A percentile compares a stretch with the other conserved stretches of the same genome.
Conservation (phyloP, 2,329 filamentous ascomycete genomes). For the Teratosphaeriaceae sp. region DNA sequence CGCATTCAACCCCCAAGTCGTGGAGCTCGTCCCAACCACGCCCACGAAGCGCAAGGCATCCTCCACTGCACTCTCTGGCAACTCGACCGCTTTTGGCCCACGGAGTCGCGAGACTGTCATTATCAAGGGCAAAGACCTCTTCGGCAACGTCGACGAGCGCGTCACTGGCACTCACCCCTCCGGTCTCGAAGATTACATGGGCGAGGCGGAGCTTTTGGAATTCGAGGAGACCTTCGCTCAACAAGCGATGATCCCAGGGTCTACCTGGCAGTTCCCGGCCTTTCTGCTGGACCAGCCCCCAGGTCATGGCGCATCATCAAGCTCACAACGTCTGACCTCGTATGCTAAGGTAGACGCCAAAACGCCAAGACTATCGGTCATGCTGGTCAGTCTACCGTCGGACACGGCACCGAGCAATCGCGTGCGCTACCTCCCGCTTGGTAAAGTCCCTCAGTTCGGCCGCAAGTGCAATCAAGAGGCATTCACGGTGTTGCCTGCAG, state of each 20-base stretch:
- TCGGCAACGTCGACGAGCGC: conserved; percentile 8
- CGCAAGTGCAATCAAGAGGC: too few species aligned
- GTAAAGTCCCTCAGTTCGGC: too few species aligned
- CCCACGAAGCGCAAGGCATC: conserved; percentile 25
- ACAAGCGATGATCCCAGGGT: too few species aligned
- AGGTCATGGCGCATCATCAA: not conserved
- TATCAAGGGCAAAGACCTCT: conserved; percentile 15
- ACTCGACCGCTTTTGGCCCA: conserved; percentile 2
- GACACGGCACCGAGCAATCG: not conserved
- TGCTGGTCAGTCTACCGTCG: conserved; percentile 12
- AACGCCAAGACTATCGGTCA: conserved; percentile 10
- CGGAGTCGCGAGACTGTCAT: conserved; percentile 2
- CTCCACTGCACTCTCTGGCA: conserved; percentile 14
- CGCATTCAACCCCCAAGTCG: conserved; percentile 17
- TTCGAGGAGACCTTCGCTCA: too few species aligned
- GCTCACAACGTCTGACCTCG: not conserved
- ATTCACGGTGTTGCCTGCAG: conserved; percentile 16
- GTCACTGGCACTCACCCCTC: not conserved
- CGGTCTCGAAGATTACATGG: not conserved
- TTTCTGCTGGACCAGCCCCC: too few species aligned
- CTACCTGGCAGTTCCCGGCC: too few species aligned
- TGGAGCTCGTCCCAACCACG: conserved; percentile 18
- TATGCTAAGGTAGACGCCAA: not conserved
- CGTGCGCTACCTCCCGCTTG: conserved; percentile 20
- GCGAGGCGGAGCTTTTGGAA: not conserved